A percentile compares a stretch with the other conserved stretches of the same genome.
phyloP scores from a whole-genome alignment of 1,139 yeast genomes.

The Cylindricascospora bacillispora region DNA sequence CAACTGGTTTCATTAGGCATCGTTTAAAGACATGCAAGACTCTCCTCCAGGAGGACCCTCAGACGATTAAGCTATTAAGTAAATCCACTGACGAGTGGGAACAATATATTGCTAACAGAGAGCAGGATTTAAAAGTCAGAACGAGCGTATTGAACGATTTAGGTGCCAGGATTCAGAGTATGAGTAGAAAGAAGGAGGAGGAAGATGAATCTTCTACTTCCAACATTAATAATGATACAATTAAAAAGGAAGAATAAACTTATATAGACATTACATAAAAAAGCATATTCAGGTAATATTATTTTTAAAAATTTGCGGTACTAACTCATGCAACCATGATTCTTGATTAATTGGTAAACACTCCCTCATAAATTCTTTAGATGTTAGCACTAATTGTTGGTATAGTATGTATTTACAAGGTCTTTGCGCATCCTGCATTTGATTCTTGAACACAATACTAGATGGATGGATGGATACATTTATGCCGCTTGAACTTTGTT shows the following conservation, averaged over 20 bases:
- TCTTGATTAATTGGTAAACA: conserved; percentile 61
- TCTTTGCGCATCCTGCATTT: conserved; percentile 36
- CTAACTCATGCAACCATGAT: conserved; percentile 47
- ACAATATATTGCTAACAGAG: conserved; percentile 11
- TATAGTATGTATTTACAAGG: conserved; percentile 63
- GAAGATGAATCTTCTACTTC: too few species aligned
- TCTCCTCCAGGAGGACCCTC: conserved; percentile 15
- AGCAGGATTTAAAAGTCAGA: conserved; percentile 18
- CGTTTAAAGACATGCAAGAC: conserved; percentile 21
- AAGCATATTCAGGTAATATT: too few species aligned
- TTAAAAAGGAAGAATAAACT: too few species aligned
- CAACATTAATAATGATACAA: too few species aligned
- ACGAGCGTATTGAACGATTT: conserved; percentile 10
- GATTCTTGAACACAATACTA: conserved; percentile 16
- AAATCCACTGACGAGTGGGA: conserved; percentile 21
- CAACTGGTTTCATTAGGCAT: conserved; percentile 25
- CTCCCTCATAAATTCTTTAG: conserved; percentile 81
- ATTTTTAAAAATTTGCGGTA: conserved; percentile 37
- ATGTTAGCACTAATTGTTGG: conserved; percentile 75
- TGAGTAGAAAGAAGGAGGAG: too few species aligned
- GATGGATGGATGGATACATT: conserved; percentile 76
- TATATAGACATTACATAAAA: too few species aligned
- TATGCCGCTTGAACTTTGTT: conserved; percentile 16
- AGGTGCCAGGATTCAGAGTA: conserved; percentile 2
- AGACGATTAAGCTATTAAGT: conserved; percentile 15